Evolutionary conservation across 495 filamentous ascomycete genomes (phyloP).

Genomic region (Pseudoneurospora amorphoporcata): DNA sequence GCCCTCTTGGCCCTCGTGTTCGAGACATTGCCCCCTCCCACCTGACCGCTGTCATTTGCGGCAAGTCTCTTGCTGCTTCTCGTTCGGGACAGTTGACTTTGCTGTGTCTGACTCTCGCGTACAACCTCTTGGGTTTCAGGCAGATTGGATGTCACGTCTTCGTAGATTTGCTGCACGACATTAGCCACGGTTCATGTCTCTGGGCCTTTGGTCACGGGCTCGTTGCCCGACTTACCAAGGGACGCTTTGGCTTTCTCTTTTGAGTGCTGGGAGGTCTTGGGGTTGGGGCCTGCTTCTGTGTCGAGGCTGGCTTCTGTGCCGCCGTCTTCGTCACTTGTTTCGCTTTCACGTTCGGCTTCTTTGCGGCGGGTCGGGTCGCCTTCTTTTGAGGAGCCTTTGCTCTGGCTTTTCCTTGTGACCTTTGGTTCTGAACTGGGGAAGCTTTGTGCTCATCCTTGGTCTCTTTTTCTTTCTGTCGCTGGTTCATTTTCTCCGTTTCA

Average conservation of each 20-base stretch:
- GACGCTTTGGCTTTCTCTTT: slow-evolving; percentile 13
- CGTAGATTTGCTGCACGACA: slow-evolving; percentile 11
- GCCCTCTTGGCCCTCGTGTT: not conserved
- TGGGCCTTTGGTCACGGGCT: not conserved
- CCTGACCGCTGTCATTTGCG: not conserved
- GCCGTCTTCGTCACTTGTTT: not conserved
- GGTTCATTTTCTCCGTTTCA: not conserved
- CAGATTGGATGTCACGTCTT: slow-evolving; percentile 7
- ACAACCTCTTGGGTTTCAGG: slow-evolving; percentile 11
- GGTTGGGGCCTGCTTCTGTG: not conserved
- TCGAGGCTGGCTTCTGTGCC: not conserved
- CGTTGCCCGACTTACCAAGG: slow-evolving; percentile 7
- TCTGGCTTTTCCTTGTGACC: not conserved
- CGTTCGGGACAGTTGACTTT: not conserved
- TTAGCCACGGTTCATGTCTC: not conserved
- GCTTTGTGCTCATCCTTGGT: not conserved
- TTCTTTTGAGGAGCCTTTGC: not conserved
- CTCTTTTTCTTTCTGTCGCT: not conserved
- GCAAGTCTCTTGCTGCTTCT: not conserved
- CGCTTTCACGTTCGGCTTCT: not conserved
- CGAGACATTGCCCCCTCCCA: not conserved
- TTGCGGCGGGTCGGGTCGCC: not conserved
- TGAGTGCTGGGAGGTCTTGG: not conserved
- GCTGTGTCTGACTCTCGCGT: slow-evolving; percentile 8
- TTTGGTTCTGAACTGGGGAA: not conserved